Percentiles rank a stretch among this genome's conserved stretches.
Evolutionary conservation across 148 eudicot species (phyloP).

Genomic region (Chenopodium suecicum): DNA sequence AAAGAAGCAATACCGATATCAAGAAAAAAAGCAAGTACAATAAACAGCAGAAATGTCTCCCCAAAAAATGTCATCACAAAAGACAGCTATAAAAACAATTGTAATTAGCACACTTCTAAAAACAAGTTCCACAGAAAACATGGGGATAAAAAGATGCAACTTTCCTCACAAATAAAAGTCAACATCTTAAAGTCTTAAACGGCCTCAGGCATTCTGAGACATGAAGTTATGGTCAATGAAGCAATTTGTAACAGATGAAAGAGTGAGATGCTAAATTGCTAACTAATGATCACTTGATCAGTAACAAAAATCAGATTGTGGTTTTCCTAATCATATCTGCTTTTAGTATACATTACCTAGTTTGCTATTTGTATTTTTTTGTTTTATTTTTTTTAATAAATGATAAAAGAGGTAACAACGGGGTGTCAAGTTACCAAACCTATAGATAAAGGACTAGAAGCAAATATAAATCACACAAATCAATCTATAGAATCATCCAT

Average conservation of each 20-base stretch:
- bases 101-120: not conserved
- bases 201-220: not conserved
- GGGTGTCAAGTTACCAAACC: not conserved
- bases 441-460: not conserved
- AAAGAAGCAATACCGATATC: not conserved
- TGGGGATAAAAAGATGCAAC: not conserved
- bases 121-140: not conserved
- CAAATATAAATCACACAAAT: not conserved
- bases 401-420: not conserved
- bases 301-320: not conserved
- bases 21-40: too few relatives aligned
- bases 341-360: not conserved
- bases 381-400: too few relatives aligned
- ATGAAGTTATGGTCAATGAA: not conserved
- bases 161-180: not conserved
- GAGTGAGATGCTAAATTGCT: not conserved
- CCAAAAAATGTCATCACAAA: not conserved
- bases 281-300: not conserved
- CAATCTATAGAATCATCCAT: not conserved
- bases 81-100: not conserved
- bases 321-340: not conserved
- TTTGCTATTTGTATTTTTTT: not conserved
- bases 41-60: not conserved
- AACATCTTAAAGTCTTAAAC: not conserved
- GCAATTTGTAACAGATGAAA: not conserved